Conservation (phyloP, 208 protist species). For the Leishmania guyanensis region DNA sequence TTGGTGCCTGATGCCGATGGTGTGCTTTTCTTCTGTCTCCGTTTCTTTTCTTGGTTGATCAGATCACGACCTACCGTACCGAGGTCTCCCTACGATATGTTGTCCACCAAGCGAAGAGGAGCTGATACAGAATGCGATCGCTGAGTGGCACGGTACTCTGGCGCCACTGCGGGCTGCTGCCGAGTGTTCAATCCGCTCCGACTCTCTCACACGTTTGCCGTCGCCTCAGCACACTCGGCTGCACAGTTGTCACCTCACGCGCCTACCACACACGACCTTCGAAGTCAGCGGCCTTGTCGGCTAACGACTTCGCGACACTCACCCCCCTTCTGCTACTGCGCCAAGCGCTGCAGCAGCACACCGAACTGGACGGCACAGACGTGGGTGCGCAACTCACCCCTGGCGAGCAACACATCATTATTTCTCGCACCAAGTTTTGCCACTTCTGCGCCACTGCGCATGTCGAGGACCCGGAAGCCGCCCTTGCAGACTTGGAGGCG, state of each 20-base stretch:
- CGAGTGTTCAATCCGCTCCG: background rate
- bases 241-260: background rate
- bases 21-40: background rate
- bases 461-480: conserved; percentile 43
- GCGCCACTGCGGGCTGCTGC: background rate
- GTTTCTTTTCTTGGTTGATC: background rate
- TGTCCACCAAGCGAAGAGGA: background rate
- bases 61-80: background rate
- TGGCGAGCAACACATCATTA: conserved; percentile 39
- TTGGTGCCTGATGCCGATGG: background rate
- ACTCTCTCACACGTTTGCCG: background rate
- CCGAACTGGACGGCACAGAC: conserved; percentile 27
- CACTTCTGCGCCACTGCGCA: conserved; percentile 58
- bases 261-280: background rate
- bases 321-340: conserved; percentile 62
- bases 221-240: background rate
- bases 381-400: conserved; percentile 15
- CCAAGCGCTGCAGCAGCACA: conserved; percentile 55
- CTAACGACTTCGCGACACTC: conserved; percentile 39
- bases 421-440: conserved; percentile 56
- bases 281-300: conserved; percentile 1
- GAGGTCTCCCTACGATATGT: background rate
- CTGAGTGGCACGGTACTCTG: background rate
- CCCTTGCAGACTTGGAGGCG: conserved; percentile 48
- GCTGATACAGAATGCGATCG: background rate